These are phyloP conservation scores for Wickerhamomyces subpelliculosus DNA, from an alignment of 805 yeast genomes.

Conservation along the genomic window DNA sequence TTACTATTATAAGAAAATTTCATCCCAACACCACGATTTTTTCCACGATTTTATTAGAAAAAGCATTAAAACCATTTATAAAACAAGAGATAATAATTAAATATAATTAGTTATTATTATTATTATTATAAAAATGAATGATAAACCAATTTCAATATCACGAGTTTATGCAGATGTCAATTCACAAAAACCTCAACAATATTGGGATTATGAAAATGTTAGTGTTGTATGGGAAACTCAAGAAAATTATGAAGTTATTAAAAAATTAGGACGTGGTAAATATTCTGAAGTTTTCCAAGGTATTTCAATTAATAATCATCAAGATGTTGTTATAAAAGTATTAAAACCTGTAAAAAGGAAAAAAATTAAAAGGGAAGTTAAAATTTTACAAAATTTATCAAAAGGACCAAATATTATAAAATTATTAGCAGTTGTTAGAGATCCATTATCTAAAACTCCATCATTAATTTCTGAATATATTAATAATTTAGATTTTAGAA, in stretches of 20 bases:
- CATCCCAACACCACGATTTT: too few relatives aligned
- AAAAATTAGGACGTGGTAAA: constrained; percentile 87
- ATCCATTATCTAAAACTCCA: constrained; percentile 78
- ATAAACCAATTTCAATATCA: constrained; percentile 40
- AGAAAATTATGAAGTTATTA: constrained; percentile 76
- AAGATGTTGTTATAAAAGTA: constrained; percentile 79
- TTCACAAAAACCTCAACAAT: constrained; percentile 63
- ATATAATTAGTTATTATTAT: too few relatives aligned
- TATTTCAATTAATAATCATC: constrained; percentile 51
- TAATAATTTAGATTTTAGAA: constrained; percentile 79
- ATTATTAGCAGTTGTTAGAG: constrained; percentile 79
- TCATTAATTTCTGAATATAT: constrained; percentile 83
- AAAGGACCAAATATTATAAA: constrained; percentile 79
- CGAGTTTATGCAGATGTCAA: constrained; percentile 81
- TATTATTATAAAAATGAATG: neutral
- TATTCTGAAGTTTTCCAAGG: constrained; percentile 93
- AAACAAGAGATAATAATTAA: neutral
- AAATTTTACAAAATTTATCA: constrained; percentile 75
- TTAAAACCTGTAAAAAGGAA: constrained; percentile 89
- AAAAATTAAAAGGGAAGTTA: constrained; percentile 87
- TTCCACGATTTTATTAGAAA: too few relatives aligned
- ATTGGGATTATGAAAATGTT: constrained; percentile 80
- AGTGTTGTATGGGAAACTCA: constrained; percentile 80
- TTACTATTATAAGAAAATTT: too few relatives aligned
- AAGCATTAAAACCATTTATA: too few relatives aligned